Evolutionary conservation across 2,329 filamentous ascomycete genomes (phyloP).

Genomic region (Exophiala spinifera): DNA sequence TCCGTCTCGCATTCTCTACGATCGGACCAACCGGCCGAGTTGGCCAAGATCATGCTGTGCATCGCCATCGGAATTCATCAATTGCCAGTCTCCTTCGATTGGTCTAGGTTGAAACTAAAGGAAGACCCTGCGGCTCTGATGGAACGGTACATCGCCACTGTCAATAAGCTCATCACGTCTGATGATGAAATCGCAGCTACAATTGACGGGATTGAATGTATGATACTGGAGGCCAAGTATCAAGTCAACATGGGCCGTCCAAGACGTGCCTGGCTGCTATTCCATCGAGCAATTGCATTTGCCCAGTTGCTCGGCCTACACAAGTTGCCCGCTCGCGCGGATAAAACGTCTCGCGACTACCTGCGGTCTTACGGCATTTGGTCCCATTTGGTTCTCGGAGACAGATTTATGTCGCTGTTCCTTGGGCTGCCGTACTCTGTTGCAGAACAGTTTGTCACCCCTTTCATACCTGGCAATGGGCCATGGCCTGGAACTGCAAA

Average conservation of each 20-base stretch:
- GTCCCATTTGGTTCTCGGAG: conserved; percentile 41
- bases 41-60: conserved; percentile 45
- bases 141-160: conserved; percentile 45
- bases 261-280: conserved; percentile 53
- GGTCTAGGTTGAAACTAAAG: conserved; percentile 36
- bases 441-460: conserved; percentile 33
- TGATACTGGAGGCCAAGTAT: conserved; percentile 51
- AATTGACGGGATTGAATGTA: conserved; percentile 53
- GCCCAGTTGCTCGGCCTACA: conserved; percentile 52
- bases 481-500: conserved; percentile 2
- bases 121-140: conserved; percentile 44
- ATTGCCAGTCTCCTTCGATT: conserved; percentile 40
- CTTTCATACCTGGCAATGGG: conserved; percentile 31
- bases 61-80: conserved; percentile 44
- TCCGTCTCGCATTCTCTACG: conserved; percentile 39
- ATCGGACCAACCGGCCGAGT: conserved; percentile 37
- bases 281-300: conserved; percentile 51
- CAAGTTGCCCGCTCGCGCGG: conserved; percentile 32
- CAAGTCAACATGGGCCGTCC: conserved; percentile 56
- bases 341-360: conserved; percentile 29
- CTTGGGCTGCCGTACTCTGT: conserved; percentile 52
- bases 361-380: conserved; percentile 39
- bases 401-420: conserved; percentile 53
- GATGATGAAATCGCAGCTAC: conserved; percentile 52
- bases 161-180: conserved; percentile 48